A percentile compares a stretch with the other conserved stretches of the same genome.
Evolutionary conservation across 495 filamentous ascomycete species (phyloP).

Genomic region (Amniculicola lignicola): DNA sequence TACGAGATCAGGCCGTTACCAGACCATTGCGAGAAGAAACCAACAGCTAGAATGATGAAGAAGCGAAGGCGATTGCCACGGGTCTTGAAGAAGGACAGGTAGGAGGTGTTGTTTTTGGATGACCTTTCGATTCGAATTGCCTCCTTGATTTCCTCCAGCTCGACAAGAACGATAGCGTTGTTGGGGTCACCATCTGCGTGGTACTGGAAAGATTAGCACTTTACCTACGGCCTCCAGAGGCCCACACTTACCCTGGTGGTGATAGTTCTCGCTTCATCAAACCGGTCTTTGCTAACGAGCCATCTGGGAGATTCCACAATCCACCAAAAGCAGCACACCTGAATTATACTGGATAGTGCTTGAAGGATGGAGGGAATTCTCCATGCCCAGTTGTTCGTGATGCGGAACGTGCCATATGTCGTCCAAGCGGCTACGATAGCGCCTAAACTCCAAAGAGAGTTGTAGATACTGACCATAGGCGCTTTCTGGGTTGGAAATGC

Average conservation of each 20-base stretch:
- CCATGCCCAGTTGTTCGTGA: slow-evolving; percentile 49
- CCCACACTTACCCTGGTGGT: slow-evolving; percentile 45
- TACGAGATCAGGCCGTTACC: slow-evolving; percentile 38
- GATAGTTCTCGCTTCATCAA: slow-evolving; percentile 58
- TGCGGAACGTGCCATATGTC: slow-evolving; percentile 48
- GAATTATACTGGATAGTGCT: slow-evolving; percentile 47
- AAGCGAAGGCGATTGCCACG: slow-evolving; percentile 31
- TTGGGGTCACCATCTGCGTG: slow-evolving; percentile 17
- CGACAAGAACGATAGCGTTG: slow-evolving; percentile 15
- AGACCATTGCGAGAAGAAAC: slow-evolving; percentile 32
- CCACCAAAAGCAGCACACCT: slow-evolving; percentile 52
- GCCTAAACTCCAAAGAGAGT: slow-evolving; percentile 59
- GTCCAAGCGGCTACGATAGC: slow-evolving; percentile 49
- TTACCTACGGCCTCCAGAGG: neutral
- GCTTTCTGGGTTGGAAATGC: slow-evolving; percentile 63
- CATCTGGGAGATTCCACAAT: slow-evolving; percentile 54
- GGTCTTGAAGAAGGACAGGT: slow-evolving; percentile 13
- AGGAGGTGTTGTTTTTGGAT: neutral
- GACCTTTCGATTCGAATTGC: slow-evolving; percentile 34
- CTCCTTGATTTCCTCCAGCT: slow-evolving; percentile 26
- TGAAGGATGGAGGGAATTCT: slow-evolving; percentile 51
- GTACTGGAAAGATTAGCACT: neutral
- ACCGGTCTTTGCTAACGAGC: slow-evolving; percentile 57
- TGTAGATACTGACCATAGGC: slow-evolving; percentile 61
- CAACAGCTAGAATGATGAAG: slow-evolving; percentile 34